These are phyloP conservation scores for Cladosporium velox DNA, from an alignment of 2,329 filamentous ascomycete genomes.

Conservation along the genomic window DNA sequence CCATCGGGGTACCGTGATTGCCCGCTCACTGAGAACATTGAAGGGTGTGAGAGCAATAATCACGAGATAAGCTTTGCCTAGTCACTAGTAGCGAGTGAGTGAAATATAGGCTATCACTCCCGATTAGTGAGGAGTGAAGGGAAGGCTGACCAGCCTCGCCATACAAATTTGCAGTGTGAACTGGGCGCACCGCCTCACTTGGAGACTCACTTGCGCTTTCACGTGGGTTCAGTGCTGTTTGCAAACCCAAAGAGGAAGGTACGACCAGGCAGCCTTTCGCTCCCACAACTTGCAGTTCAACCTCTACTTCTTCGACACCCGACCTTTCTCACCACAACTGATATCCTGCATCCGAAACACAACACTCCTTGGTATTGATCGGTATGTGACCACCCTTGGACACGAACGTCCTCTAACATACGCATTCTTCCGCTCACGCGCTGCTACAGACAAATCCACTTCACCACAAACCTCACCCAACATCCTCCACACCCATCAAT, in stretches of 20 bases:
- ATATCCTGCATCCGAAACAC: not conserved
- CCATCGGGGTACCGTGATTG: not conserved
- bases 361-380: not conserved
- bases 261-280: not conserved
- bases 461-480: not conserved
- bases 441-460: not conserved
- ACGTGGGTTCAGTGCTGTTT: not conserved
- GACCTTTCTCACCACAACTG: not conserved
- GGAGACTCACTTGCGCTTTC: slow-evolving; percentile 1
- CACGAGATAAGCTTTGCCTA: not conserved
- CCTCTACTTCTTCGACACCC: not conserved
- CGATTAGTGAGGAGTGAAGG: not conserved
- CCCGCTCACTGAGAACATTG: not conserved
- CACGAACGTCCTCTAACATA: no score
- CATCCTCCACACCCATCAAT: not conserved
- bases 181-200: not conserved
- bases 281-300: not conserved
- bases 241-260: not conserved
- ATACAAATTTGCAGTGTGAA: not conserved
- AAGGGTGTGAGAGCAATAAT: not conserved
- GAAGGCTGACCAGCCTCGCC: not conserved
- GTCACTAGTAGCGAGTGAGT: not conserved
- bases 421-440: not conserved
- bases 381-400: not conserved
- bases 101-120: not conserved